Percentiles rank a stretch among this genome's conserved stretches.
These are phyloP conservation scores for Lablab purpureus DNA, from an alignment of 306 rosid species.

Conservation along the genomic window DNA sequence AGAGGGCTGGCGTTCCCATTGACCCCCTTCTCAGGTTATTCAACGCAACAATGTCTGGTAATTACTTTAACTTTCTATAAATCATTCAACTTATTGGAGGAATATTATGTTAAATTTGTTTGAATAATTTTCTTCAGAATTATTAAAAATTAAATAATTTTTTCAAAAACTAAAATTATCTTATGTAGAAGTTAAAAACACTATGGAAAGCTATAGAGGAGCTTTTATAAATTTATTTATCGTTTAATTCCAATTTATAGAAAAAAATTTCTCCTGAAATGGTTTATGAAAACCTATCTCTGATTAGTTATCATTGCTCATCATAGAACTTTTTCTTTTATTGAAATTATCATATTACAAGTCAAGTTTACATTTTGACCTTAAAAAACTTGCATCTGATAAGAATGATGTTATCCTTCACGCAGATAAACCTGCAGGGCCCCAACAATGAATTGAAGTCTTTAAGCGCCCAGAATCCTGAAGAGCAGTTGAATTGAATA, in stretches of 20 bases:
- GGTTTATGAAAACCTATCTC: neutral
- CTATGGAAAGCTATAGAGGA: too few species aligned
- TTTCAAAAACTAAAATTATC: too few species aligned
- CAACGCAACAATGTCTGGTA: neutral
- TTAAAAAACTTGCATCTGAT: neutral
- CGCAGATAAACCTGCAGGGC: neutral
- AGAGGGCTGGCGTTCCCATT: neutral
- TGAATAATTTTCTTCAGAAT: too few species aligned
- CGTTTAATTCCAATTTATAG: too few species aligned
- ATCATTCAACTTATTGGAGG: neutral
- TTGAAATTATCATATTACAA: neutral
- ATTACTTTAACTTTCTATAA: neutral
- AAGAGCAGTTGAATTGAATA: neutral
- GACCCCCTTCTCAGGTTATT: slow-evolving; percentile 37
- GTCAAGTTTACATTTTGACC: neutral
- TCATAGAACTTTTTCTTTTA: neutral
- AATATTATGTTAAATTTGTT: neutral
- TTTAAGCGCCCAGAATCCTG: neutral
- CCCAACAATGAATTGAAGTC: neutral
- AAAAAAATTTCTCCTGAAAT: too few species aligned
- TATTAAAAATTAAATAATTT: too few species aligned
- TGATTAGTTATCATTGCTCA: neutral
- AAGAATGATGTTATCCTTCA: neutral
- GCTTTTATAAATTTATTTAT: too few species aligned
- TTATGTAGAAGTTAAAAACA: too few species aligned